Percentiles rank a stretch among this genome's conserved stretches.
These are phyloP conservation scores for Petrea volubilis DNA, from an alignment of 257 asterid genomes.

Conservation along the genomic window DNA sequence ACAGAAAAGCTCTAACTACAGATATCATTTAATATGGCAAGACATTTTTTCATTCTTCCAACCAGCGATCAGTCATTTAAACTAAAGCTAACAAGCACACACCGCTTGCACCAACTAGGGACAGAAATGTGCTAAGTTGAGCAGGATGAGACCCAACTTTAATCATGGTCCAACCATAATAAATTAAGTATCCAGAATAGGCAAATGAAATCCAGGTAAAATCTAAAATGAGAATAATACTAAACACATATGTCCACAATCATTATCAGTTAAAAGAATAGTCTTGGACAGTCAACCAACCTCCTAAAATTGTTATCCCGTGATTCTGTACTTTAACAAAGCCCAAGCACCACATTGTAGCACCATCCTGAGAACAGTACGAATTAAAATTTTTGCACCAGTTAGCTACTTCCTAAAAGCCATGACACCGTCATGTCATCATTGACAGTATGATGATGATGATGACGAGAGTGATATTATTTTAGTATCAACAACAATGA, in stretches of 20 bases:
- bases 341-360: slow-evolving; percentile 83
- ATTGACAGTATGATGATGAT: not conserved
- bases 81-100: too few relatives aligned
- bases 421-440: not conserved
- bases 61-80: too few relatives aligned
- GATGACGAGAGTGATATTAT: too few relatives aligned
- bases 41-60: too few relatives aligned
- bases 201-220: too few relatives aligned
- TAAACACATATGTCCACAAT: not conserved
- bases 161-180: not conserved
- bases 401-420: not conserved
- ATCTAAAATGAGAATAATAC: not conserved
- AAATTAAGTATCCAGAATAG: too few relatives aligned
- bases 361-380: slow-evolving; percentile 55
- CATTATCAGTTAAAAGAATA: slow-evolving; percentile 1
- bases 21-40: too few relatives aligned
- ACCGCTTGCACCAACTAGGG: too few relatives aligned
- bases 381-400: not conserved
- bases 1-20: too few relatives aligned
- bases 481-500: slow-evolving; percentile 6
- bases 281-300: slow-evolving; percentile 39
- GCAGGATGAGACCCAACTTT: not conserved
- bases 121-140: too few relatives aligned
- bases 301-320: slow-evolving; percentile 82
- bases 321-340: slow-evolving; percentile 58